Evolutionary conservation across 2,329 filamentous ascomycete species (phyloP).

Genomic region (Monilinia vaccinii-corymbosi): DNA sequence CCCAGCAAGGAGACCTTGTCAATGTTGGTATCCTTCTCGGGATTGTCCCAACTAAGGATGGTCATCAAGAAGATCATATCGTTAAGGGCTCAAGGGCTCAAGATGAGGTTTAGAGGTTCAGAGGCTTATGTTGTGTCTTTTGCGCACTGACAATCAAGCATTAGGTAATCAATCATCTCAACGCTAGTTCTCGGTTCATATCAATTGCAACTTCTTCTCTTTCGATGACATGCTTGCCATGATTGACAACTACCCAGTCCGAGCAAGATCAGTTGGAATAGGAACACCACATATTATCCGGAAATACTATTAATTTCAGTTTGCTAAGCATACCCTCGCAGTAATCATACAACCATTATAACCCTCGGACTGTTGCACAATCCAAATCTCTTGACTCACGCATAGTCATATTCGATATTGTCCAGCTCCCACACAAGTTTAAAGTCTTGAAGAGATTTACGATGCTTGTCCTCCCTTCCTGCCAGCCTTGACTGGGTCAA

Average conservation of each 20-base stretch:
- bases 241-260: background rate
- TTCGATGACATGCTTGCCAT: background rate
- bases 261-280: background rate
- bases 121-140: background rate
- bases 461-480: conserved; percentile 30
- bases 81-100: background rate
- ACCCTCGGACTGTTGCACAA: background rate
- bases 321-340: background rate
- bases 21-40: background rate
- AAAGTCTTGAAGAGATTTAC: background rate
- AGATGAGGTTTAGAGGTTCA: background rate
- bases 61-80: background rate
- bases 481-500: conserved; percentile 34
- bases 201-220: too few species aligned
- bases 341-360: background rate
- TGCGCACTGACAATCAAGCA: background rate
- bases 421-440: background rate
- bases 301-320: background rate
- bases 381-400: background rate
- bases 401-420: background rate
- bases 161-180: background rate
- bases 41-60: background rate
- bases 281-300: background rate
- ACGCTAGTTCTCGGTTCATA: too few species aligned
- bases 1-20: background rate